Percentiles rank a stretch among this genome's conserved stretches.
phyloP scores from a whole-genome alignment of 2,329 filamentous ascomycete species.

The Epichloe coenophiala region DNA sequence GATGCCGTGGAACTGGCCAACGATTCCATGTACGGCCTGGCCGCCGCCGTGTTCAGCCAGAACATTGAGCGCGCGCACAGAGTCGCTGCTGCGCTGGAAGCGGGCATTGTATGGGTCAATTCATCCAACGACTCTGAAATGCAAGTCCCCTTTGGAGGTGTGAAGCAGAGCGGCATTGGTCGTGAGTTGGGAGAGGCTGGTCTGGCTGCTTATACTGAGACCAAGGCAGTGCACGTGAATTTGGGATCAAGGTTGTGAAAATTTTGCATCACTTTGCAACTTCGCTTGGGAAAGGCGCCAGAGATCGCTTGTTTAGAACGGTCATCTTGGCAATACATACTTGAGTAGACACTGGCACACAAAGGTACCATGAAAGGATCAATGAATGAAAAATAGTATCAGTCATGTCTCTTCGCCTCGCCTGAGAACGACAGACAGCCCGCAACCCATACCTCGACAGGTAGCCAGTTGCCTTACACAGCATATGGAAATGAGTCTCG shows the following conservation, averaged over 20 bases:
- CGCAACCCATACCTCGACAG: too few species aligned
- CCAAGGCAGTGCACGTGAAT: slow-evolving; percentile 21
- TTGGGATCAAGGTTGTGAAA: slow-evolving; percentile 21
- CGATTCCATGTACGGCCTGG: slow-evolving; percentile 47
- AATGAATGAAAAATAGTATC: background rate
- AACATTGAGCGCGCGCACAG: slow-evolving; percentile 37
- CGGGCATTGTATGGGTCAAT: slow-evolving; percentile 44
- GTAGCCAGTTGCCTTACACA: too few species aligned
- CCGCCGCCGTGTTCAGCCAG: slow-evolving; percentile 46
- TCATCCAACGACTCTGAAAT: slow-evolving; percentile 31
- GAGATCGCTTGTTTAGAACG: too few species aligned
- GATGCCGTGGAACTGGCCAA: slow-evolving; percentile 31
- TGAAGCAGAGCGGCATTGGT: slow-evolving; percentile 36
- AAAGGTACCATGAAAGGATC: background rate
- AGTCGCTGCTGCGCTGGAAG: slow-evolving; percentile 42
- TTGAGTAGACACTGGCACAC: too few species aligned
- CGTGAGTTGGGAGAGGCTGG: slow-evolving; percentile 32
- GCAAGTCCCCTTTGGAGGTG: slow-evolving; percentile 31
- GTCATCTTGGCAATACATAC: too few species aligned
- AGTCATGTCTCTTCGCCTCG: background rate
- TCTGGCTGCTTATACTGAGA: slow-evolving; percentile 29
- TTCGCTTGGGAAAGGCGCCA: too few species aligned
- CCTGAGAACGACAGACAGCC: too few species aligned
- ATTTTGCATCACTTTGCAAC: too few species aligned
- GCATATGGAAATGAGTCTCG: too few species aligned